Evolutionary conservation across 176 grass and related monocot species (phyloP).

Genomic region (Hordeum vulgare): DNA sequence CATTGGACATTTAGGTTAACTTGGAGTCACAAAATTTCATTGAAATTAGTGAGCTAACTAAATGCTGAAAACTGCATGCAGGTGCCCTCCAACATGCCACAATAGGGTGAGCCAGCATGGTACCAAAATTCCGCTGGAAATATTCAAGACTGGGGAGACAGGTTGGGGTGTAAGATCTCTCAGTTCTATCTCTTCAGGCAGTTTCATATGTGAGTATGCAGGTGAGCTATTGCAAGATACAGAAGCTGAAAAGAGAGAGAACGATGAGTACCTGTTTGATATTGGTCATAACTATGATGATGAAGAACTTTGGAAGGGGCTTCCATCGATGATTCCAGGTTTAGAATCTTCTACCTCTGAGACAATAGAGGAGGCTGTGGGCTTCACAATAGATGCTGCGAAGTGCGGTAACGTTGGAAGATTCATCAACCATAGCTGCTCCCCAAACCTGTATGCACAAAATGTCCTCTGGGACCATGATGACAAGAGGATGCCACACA

Average conservation of each 20-base stretch:
- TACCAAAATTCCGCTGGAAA: conserved; percentile 58
- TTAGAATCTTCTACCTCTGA: conserved; percentile 24
- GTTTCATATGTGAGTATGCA: conserved; percentile 63
- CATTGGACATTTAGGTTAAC: not conserved
- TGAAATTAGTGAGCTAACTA: conserved; percentile 19
- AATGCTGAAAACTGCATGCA: conserved; percentile 34
- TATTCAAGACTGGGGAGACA: conserved; percentile 53
- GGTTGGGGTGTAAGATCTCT: conserved; percentile 79
- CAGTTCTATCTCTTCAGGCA: conserved; percentile 63
- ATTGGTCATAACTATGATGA: conserved; percentile 64
- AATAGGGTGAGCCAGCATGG: conserved; percentile 75
- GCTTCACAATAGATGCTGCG: conserved; percentile 69
- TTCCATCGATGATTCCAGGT: conserved; percentile 27
- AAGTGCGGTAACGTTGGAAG: conserved; percentile 51
- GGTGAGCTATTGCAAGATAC: conserved; percentile 58
- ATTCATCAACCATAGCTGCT: conserved; percentile 78
- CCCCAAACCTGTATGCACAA: conserved; percentile 70
- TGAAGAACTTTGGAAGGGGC: conserved; percentile 45
- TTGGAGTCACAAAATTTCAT: not conserved
- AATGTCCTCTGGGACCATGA: conserved; percentile 73
- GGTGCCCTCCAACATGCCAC: conserved; percentile 58
- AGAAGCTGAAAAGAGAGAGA: conserved; percentile 50
- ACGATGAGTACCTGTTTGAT: conserved; percentile 67
- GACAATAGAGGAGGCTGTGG: conserved; percentile 14
- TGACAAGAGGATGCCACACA: conserved; percentile 48